Conservation (phyloP, 495 filamentous ascomycete species). For the Usnea hakonensis region DNA sequence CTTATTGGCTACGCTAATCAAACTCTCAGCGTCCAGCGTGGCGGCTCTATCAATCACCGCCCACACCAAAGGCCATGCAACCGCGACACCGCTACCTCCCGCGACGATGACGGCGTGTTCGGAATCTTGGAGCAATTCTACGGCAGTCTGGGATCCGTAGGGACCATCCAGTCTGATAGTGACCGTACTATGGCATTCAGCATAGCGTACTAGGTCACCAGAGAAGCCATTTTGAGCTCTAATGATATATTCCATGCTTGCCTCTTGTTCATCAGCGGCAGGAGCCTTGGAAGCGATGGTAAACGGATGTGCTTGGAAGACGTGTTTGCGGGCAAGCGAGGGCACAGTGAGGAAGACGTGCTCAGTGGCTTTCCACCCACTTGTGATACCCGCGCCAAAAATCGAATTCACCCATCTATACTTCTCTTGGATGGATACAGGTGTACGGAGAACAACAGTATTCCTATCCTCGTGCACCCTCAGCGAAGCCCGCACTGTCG, state of each 20-base stretch:
- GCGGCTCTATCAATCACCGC: constrained; percentile 14
- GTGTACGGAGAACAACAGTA: constrained; percentile 40
- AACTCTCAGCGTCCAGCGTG: constrained; percentile 8
- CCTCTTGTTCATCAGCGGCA: constrained; percentile 20
- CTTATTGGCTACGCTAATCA: background rate
- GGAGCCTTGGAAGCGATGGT: constrained; percentile 50
- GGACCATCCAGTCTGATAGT: constrained; percentile 46
- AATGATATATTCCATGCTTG: constrained; percentile 46
- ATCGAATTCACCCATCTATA: background rate
- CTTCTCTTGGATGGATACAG: constrained; percentile 1
- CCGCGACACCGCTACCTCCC: constrained; percentile 56
- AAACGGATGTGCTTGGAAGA: constrained; percentile 51
- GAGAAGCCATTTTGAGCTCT: constrained; percentile 54
- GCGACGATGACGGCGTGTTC: constrained; percentile 46
- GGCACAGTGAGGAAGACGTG: constrained; percentile 54
- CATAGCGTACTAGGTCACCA: constrained; percentile 42
- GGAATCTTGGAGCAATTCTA: constrained; percentile 34
- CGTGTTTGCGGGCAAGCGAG: constrained; percentile 36
- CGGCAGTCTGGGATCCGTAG: constrained; percentile 46
- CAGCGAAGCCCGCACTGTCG: constrained; percentile 37
- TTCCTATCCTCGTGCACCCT: constrained; percentile 41
- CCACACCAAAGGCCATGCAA: constrained; percentile 46
- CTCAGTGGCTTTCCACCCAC: constrained; percentile 50
- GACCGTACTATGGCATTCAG: constrained; percentile 32
- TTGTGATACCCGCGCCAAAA: constrained; percentile 27